Evolutionary conservation across 768 basidiomycete species (phyloP).

Genomic region (Cyclocybe aegerita): DNA sequence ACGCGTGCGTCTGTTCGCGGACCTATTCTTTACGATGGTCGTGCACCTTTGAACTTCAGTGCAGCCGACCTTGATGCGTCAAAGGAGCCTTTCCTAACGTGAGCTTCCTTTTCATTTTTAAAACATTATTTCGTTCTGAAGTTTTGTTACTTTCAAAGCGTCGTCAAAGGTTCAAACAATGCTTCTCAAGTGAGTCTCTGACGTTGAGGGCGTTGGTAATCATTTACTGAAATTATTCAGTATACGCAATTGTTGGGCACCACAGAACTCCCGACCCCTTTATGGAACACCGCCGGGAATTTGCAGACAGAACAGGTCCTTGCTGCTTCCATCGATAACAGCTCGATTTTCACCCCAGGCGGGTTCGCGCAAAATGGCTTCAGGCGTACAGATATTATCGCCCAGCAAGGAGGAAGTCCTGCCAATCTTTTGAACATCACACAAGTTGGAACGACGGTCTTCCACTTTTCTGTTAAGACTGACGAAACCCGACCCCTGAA

Average conservation of each 20-base stretch:
- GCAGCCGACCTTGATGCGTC: constrained; percentile 44
- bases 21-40: constrained; percentile 51
- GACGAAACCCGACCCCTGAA: constrained; percentile 42
- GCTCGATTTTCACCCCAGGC: constrained; percentile 56
- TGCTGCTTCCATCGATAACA: constrained; percentile 55
- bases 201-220: neutral
- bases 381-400: constrained; percentile 59
- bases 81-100: constrained; percentile 56
- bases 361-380: constrained; percentile 53
- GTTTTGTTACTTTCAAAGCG: constrained; percentile 28
- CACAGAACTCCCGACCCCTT: constrained; percentile 40
- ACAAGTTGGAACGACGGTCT: constrained; percentile 41
- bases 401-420: constrained; percentile 39
- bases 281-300: constrained; percentile 38
- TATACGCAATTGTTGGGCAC: constrained; percentile 43
- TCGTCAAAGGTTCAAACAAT: constrained; percentile 52
- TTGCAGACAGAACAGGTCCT: constrained; percentile 48
- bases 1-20: too few species aligned
- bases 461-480: constrained; percentile 47
- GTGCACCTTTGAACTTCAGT: constrained; percentile 45
- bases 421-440: constrained; percentile 35
- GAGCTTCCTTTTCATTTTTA: constrained; percentile 17
- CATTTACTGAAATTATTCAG: constrained; percentile 22
- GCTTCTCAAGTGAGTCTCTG: constrained; percentile 46
- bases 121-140: neutral